Evolutionary conservation across 176 grass and related monocot species (phyloP).

Genomic region (Oryza coarctata): DNA sequence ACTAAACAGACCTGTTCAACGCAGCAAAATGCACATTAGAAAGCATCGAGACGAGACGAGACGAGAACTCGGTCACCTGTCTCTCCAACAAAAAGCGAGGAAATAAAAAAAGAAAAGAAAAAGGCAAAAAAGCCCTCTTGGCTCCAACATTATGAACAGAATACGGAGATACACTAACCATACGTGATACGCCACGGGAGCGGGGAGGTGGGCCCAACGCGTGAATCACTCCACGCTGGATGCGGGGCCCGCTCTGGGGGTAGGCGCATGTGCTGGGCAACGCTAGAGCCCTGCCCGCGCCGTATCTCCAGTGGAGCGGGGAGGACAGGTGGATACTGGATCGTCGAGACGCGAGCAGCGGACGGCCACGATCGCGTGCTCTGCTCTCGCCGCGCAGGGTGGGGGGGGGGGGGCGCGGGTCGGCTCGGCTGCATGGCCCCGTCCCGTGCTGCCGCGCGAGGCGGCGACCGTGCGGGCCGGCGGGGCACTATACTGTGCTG

Average conservation of each 20-base stretch:
- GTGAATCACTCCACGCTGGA: conserved; percentile 56
- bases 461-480: conserved; percentile 11
- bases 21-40: not conserved
- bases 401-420: too few species aligned
- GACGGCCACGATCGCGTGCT: conserved; percentile 27
- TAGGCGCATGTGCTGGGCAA: conserved; percentile 30
- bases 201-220: not conserved
- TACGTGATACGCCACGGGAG: not conserved
- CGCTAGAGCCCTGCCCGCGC: conserved; percentile 35
- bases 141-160: not conserved
- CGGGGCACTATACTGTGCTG: not conserved
- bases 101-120: not conserved
- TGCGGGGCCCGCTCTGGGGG: not conserved
- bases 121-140: not conserved
- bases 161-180: not conserved
- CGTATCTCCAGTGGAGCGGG: conserved; percentile 37
- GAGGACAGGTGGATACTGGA: not conserved
- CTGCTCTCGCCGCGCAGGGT: not conserved
- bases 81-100: not conserved
- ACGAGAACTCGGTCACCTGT: not conserved
- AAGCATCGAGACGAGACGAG: not conserved
- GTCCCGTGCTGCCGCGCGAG: not conserved
- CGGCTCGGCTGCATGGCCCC: not conserved
- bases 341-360: not conserved
- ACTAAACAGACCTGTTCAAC: conserved; percentile 18